These are phyloP conservation scores for Kodamaea kakaduensis DNA, from an alignment of 805 yeast species.

Conservation along the genomic window DNA sequence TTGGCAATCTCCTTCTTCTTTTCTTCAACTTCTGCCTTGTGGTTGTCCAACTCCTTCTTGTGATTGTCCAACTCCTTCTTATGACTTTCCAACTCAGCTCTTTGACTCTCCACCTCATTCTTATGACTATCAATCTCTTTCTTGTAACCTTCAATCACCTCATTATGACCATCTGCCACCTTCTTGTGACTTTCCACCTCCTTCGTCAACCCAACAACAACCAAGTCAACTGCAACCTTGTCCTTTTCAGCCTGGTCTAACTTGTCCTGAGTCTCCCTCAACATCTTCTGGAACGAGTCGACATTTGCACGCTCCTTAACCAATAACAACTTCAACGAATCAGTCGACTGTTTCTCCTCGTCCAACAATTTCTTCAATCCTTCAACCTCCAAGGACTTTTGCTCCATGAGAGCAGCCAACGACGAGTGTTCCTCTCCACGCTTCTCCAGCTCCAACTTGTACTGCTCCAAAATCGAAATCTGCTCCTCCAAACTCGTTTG, in stretches of 20 bases:
- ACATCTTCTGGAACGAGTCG: too few species aligned
- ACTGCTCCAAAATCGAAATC: background rate
- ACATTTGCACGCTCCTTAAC: too few species aligned
- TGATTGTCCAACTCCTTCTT: background rate
- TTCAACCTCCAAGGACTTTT: too few species aligned
- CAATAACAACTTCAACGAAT: too few species aligned
- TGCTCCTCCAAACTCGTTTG: background rate
- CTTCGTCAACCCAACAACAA: too few species aligned
- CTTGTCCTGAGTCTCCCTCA: too few species aligned
- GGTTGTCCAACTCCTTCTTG: background rate
- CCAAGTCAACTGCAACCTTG: too few species aligned
- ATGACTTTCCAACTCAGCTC: background rate
- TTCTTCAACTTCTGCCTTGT: background rate
- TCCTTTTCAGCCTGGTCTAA: background rate
- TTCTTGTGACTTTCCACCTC: background rate
- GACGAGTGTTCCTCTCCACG: too few species aligned
- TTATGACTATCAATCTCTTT: background rate
- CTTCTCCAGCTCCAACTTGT: too few species aligned
- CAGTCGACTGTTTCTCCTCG: background rate
- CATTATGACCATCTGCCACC: background rate
- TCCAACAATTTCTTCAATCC: too few species aligned
- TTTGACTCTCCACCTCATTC: background rate
- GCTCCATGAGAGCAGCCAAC: too few species aligned
- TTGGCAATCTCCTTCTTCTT: background rate
- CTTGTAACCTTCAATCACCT: background rate